phyloP scores from a whole-genome alignment of 164 flowering plant species.

The Chimonanthus salicifolius region DNA sequence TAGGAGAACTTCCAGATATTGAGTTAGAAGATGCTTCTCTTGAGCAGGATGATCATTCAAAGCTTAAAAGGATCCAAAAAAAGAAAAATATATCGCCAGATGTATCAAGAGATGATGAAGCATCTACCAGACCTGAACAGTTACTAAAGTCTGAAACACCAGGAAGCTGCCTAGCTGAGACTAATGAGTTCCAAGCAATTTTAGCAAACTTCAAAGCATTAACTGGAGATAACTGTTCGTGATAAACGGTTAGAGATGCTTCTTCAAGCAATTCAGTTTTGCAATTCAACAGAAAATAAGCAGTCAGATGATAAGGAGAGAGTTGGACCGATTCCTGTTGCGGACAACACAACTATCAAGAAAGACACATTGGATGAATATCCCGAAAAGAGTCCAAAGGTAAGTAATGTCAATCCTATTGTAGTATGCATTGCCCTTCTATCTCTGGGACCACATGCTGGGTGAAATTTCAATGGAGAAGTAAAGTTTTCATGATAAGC shows the following conservation, averaged over 20 bases:
- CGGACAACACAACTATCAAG: conserved; percentile 9
- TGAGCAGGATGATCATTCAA: conserved; percentile 49
- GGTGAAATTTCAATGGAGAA: not conserved
- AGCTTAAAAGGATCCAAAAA: conserved; percentile 39
- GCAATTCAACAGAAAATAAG: conserved; percentile 24
- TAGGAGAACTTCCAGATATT: conserved; percentile 81
- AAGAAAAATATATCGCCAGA: conserved; percentile 63
- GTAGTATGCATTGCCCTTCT: not conserved
- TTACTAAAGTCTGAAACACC: conserved; percentile 64
- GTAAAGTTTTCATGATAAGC: not conserved
- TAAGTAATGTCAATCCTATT: conserved; percentile 4
- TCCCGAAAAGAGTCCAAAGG: conserved; percentile 33
- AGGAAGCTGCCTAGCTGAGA: conserved; percentile 44
- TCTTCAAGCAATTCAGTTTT: conserved; percentile 51
- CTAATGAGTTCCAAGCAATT: conserved; percentile 45
- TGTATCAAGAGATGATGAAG: conserved; percentile 66
- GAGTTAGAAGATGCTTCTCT: conserved; percentile 44
- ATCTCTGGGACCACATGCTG: not conserved
- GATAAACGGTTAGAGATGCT: conserved; percentile 85
- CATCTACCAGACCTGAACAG: conserved; percentile 33
- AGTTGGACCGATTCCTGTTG: conserved; percentile 14
- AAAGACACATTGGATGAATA: conserved; percentile 25
- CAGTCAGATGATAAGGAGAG: conserved; percentile 33
- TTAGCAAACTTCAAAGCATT: conserved; percentile 51
- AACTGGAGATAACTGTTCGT: conserved; percentile 64